phyloP scores from a whole-genome alignment of 257 asterid species.

The Gynochthodes officinalis region DNA sequence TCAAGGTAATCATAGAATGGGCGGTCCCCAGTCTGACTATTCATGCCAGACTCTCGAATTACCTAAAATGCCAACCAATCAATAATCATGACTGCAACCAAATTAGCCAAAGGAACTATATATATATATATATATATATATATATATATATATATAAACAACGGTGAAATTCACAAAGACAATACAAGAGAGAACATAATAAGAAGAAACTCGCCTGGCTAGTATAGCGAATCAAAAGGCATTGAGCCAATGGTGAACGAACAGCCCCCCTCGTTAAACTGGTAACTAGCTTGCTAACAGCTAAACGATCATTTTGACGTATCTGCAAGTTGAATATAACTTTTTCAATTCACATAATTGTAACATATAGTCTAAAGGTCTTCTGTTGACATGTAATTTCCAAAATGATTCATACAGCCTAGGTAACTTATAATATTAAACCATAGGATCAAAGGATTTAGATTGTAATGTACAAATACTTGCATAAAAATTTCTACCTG shows the following conservation, averaged over 20 bases:
- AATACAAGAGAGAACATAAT: not conserved
- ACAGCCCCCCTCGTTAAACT: constrained; percentile 93
- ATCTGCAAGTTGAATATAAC: constrained; percentile 45
- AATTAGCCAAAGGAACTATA: not conserved
- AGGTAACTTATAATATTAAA: not conserved
- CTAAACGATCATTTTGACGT: constrained; percentile 91
- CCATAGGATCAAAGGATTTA: not conserved
- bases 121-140: too few species aligned
- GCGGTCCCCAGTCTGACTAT: constrained; percentile 72
- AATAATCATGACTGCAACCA: not conserved
- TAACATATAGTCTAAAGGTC: not conserved
- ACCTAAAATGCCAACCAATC: constrained; percentile 46
- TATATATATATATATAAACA: too few species aligned
- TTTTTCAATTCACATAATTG: not conserved
- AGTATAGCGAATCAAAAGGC: constrained; percentile 89
- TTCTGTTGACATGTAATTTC: not conserved
- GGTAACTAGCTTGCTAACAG: constrained; percentile 90
- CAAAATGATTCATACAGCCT: not conserved
- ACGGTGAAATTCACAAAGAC: not conserved
- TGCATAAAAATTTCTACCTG: not conserved
- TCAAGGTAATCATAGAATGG: constrained; percentile 93
- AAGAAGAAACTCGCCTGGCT: constrained; percentile 57
- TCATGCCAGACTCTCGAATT: constrained; percentile 74
- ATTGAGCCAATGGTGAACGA: constrained; percentile 93
- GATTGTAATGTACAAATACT: not conserved